These are phyloP conservation scores for Globisporangium lucens DNA, from an alignment of 352 stramenopile genomes.

Conservation along the genomic window DNA sequence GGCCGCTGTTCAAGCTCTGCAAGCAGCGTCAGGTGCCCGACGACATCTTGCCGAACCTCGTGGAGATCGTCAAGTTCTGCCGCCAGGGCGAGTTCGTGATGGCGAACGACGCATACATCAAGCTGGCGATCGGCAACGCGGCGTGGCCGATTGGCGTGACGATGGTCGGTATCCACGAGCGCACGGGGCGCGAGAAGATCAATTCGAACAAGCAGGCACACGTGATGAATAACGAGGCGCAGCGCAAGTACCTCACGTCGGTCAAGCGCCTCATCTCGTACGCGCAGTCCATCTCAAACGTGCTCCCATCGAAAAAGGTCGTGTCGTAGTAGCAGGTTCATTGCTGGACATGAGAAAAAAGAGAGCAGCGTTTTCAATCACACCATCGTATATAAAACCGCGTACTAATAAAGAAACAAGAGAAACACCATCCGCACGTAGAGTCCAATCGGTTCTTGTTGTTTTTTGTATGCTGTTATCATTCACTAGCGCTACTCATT, in stretches of 20 bases:
- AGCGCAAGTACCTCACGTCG: slow-evolving; percentile 98
- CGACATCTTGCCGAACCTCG: slow-evolving; percentile 85
- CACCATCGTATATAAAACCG: slow-evolving; percentile 13
- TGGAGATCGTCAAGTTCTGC: slow-evolving; percentile 95
- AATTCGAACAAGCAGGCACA: slow-evolving; percentile 98
- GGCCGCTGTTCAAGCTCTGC: slow-evolving; percentile 96
- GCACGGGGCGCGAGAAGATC: slow-evolving; percentile 94
- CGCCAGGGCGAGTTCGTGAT: slow-evolving; percentile 91
- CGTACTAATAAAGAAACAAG: not conserved
- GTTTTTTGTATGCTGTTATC: not conserved
- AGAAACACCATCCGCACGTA: not conserved
- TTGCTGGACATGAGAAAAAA: not conserved
- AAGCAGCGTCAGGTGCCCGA: slow-evolving; percentile 89
- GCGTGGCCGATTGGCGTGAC: slow-evolving; percentile 99
- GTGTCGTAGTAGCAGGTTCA: slow-evolving; percentile 26
- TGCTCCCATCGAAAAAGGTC: slow-evolving; percentile 86
- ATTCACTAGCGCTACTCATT: slow-evolving; percentile 1
- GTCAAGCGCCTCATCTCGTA: slow-evolving; percentile 98
- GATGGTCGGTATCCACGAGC: slow-evolving; percentile 98
- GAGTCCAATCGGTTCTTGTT: not conserved
- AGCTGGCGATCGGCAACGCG: slow-evolving; percentile 96
- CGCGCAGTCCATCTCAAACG: slow-evolving; percentile 87
- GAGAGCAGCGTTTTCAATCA: not conserved
- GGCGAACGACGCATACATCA: slow-evolving; percentile 98
- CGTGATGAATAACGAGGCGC: slow-evolving; percentile 99